phyloP scores from a whole-genome alignment of 345 rosid species.

The Abelmoschus esculentus region DNA sequence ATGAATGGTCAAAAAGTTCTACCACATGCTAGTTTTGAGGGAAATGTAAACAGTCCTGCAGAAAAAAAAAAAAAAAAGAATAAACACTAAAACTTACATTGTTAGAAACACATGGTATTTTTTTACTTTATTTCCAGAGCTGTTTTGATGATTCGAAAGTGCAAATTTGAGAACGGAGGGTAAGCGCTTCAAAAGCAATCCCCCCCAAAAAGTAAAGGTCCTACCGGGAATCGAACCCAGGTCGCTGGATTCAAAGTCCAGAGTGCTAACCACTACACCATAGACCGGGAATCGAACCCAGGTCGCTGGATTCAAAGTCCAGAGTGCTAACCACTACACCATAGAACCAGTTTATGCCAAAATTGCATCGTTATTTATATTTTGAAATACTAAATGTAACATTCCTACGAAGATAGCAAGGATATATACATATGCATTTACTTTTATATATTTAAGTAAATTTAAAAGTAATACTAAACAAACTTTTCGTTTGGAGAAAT shows the following conservation, averaged over 20 bases:
- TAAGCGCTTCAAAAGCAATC: too few species aligned
- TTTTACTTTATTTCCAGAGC: not conserved
- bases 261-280: constrained; percentile 99
- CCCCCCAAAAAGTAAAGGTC: constrained; percentile 24
- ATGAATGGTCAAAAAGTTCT: not conserved
- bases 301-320: constrained; percentile 99
- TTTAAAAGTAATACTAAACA: too few species aligned
- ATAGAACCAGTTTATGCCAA: constrained; percentile 40
- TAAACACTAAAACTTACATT: too few species aligned
- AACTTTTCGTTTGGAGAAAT: too few species aligned
- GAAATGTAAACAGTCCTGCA: not conserved
- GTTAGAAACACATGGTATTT: too few species aligned
- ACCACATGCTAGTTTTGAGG: not conserved
- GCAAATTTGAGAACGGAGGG: too few species aligned
- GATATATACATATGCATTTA: too few species aligned
- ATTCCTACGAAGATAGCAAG: too few species aligned
- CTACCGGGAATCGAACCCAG: constrained; percentile 98
- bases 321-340: constrained; percentile 99
- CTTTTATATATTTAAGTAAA: too few species aligned
- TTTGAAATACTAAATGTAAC: too few species aligned
- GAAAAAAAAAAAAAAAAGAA: not conserved
- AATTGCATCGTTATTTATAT: too few species aligned
- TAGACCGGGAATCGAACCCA: constrained; percentile 98
- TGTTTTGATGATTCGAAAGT: not conserved
- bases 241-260: constrained; percentile 99